A percentile compares a stretch with the other conserved stretches of the same genome.
phyloP scores from a whole-genome alignment of 495 filamentous ascomycete species.

The Ramalina intermedia region DNA sequence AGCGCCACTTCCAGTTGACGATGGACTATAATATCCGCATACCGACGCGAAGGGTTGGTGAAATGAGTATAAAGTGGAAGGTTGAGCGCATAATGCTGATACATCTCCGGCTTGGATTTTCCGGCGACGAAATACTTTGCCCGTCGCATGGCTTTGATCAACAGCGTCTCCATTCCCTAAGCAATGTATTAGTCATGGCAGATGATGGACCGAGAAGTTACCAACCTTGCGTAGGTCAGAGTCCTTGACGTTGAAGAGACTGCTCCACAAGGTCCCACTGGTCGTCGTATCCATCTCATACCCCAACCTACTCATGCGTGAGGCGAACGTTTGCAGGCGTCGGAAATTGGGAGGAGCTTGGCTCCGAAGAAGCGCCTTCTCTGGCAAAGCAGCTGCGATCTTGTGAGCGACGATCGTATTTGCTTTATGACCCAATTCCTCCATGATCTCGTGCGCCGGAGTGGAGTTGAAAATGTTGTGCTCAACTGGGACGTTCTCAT shows the following conservation, averaged over 20 bases:
- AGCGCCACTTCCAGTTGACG: constrained; percentile 84
- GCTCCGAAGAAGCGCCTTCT: constrained; percentile 83
- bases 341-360: constrained; percentile 74
- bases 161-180: constrained; percentile 85
- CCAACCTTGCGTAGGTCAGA: constrained; percentile 65
- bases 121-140: constrained; percentile 86
- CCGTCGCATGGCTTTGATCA: constrained; percentile 86
- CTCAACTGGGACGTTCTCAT: constrained; percentile 93
- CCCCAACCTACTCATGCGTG: constrained; percentile 82
- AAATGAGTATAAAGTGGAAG: constrained; percentile 94
- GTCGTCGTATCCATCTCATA: constrained; percentile 78
- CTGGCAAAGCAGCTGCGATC: constrained; percentile 61
- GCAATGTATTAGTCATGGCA: constrained; percentile 7
- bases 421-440: constrained; percentile 84
- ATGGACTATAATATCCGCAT: constrained; percentile 88
- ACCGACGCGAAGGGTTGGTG: constrained; percentile 87
- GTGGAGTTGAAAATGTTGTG: constrained; percentile 91
- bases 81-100: constrained; percentile 83
- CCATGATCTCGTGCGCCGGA: constrained; percentile 79
- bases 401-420: constrained; percentile 82
- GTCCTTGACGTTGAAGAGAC: constrained; percentile 82
- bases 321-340: constrained; percentile 76
- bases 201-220: neutral
- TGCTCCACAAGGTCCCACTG: constrained; percentile 82
- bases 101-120: constrained; percentile 55